Percentiles rank a stretch among this genome's conserved stretches.
Evolutionary conservation across 257 asterid genomes (phyloP).

Genomic region (Echites panduratus): DNA sequence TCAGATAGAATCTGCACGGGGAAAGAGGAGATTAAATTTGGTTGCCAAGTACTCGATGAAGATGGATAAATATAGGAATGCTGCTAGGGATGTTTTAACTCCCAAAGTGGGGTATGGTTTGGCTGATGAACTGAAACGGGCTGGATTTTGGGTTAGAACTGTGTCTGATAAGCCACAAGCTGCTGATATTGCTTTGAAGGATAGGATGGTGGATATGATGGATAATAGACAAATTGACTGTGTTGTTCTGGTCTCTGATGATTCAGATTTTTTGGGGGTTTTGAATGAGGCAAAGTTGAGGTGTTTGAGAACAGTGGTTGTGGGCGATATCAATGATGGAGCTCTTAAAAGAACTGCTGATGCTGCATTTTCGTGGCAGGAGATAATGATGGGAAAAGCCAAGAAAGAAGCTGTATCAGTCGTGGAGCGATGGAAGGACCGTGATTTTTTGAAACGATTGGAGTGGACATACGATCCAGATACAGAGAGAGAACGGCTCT

Average conservation of each 20-base stretch:
- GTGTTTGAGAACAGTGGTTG: conserved; percentile 83
- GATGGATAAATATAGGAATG: conserved; percentile 81
- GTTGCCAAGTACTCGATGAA: conserved; percentile 65
- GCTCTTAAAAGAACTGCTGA: conserved; percentile 65
- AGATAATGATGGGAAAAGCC: conserved; percentile 78
- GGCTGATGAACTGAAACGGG: conserved; percentile 73
- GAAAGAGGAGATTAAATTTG: conserved; percentile 68
- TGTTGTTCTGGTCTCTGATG: conserved; percentile 80
- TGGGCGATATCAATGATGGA: conserved; percentile 64
- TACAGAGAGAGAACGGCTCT: conserved; percentile 28
- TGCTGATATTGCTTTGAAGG: conserved; percentile 63
- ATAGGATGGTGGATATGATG: conserved; percentile 72
- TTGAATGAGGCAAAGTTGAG: conserved; percentile 72
- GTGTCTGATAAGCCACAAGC: conserved; percentile 78
- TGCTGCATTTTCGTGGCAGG: conserved; percentile 83
- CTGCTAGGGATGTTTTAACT: conserved; percentile 62
- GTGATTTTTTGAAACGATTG: conserved; percentile 49
- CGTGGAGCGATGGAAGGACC: conserved; percentile 79
- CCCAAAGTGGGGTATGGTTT: conserved; percentile 75
- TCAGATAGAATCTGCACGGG: conserved; percentile 78
- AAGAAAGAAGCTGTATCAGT: conserved; percentile 71
- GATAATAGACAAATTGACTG: conserved; percentile 56
- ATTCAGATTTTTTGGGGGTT: conserved; percentile 63
- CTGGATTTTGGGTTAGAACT: conserved; percentile 72
- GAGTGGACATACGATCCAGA: conserved; percentile 80